A percentile compares a stretch with the other conserved stretches of the same genome.
Conservation (phyloP, 306 rosid species). For the Quercus mongolica region DNA sequence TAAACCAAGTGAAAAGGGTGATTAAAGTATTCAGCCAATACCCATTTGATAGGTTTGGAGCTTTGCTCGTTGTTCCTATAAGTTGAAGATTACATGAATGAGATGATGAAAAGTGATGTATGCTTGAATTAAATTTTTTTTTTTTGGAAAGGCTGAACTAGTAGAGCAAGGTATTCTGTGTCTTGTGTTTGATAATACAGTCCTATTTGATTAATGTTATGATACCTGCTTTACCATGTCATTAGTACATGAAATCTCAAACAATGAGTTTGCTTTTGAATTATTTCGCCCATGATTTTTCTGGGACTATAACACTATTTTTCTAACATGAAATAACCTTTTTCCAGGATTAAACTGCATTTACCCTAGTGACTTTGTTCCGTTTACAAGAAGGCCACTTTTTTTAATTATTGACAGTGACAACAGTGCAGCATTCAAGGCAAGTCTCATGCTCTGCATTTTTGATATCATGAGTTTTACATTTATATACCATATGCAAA, state of each 20-base stretch:
- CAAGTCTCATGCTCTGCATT: conserved; percentile 31
- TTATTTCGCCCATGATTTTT: neutral
- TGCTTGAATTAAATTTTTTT: neutral
- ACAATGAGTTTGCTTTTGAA: neutral
- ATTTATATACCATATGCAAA: conserved; percentile 1
- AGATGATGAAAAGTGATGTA: neutral
- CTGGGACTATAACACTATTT: conserved; percentile 12
- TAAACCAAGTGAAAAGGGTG: no score
- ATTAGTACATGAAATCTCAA: neutral
- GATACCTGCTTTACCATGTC: neutral
- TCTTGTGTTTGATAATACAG: neutral
- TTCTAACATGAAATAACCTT: conserved; percentile 27
- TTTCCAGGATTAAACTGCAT: conserved; percentile 79
- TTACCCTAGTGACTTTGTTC: conserved; percentile 77
- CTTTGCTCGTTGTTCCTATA: neutral
- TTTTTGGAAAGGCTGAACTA: neutral
- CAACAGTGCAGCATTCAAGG: conserved; percentile 85
- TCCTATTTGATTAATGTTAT: neutral
- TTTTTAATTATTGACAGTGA: conserved; percentile 78
- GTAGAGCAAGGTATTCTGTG: neutral
- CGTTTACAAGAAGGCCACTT: conserved; percentile 94
- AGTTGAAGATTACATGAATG: neutral
- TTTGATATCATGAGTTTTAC: conserved; percentile 10
- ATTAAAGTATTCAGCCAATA: no score
- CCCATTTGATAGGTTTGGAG: no score